These are phyloP conservation scores for Arachis hypogaea DNA, from an alignment of 306 rosid species.

Conservation along the genomic window DNA sequence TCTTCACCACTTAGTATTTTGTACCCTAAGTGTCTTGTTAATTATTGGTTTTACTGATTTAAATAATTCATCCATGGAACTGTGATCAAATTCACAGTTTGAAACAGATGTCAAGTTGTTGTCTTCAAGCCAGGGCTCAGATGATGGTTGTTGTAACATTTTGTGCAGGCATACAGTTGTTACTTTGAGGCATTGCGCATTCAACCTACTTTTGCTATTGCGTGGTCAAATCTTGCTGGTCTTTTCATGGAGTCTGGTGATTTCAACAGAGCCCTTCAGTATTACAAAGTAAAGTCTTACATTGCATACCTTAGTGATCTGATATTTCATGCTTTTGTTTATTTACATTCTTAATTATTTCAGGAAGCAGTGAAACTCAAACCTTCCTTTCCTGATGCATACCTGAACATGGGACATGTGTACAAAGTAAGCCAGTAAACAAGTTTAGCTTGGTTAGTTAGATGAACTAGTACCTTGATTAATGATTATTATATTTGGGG, in stretches of 20 bases:
- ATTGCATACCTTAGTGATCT: slow-evolving; percentile 24
- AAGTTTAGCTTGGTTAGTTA: slow-evolving; percentile 48
- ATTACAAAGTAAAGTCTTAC: slow-evolving; percentile 68
- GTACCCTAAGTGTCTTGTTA: slow-evolving; percentile 50
- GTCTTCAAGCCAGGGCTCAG: slow-evolving; percentile 85
- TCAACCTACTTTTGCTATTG: slow-evolving; percentile 95
- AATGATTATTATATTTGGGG: slow-evolving; percentile 51
- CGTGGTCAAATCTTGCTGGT: slow-evolving; percentile 99
- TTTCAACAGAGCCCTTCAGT: slow-evolving; percentile 91
- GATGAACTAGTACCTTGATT: slow-evolving; percentile 49
- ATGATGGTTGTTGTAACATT: slow-evolving; percentile 94
- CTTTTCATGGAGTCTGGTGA: slow-evolving; percentile 99
- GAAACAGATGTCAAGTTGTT: slow-evolving; percentile 78
- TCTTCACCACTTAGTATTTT: slow-evolving; percentile 60
- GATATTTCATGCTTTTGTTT: neutral
- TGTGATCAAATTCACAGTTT: slow-evolving; percentile 78
- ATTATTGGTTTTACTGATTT: slow-evolving; percentile 71
- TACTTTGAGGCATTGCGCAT: slow-evolving; percentile 95
- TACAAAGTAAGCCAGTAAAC: slow-evolving; percentile 69
- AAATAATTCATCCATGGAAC: slow-evolving; percentile 77
- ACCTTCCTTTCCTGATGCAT: slow-evolving; percentile 97
- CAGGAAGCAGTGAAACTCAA: slow-evolving; percentile 98
- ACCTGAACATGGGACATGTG: slow-evolving; percentile 95
- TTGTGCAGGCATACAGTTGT: slow-evolving; percentile 99
- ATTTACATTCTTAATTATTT: slow-evolving; percentile 9